A percentile compares a stretch with the other conserved stretches of the same genome.
phyloP scores from a whole-genome alignment of 176 grass and related monocot species.

The Neostapfia colusana region DNA sequence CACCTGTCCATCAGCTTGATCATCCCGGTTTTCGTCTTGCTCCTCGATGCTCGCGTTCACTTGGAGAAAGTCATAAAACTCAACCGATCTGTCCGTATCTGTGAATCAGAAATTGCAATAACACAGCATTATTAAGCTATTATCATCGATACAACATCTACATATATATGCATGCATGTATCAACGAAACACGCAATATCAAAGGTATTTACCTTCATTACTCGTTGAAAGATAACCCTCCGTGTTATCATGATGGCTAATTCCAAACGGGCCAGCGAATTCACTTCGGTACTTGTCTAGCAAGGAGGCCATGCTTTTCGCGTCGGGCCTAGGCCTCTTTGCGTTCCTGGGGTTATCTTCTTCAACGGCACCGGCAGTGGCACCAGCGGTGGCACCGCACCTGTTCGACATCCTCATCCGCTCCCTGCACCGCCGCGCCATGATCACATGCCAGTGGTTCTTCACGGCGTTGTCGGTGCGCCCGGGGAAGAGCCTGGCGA shows the following conservation, averaged over 20 bases:
- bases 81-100: constrained; percentile 56
- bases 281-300: constrained; percentile 58
- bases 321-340: constrained; percentile 4
- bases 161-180: neutral
- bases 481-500: constrained; percentile 69
- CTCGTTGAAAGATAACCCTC: constrained; percentile 41
- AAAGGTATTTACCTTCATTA: constrained; percentile 49
- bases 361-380: neutral
- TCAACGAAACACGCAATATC: neutral
- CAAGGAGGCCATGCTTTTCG: constrained; percentile 45
- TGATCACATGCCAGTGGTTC: constrained; percentile 92
- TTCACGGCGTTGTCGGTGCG: constrained; percentile 92
- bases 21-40: constrained; percentile 58
- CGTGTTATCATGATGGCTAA: constrained; percentile 36
- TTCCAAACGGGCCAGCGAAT: constrained; percentile 37
- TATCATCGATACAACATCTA: neutral
- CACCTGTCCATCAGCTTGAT: constrained; percentile 43
- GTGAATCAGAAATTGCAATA: constrained; percentile 17
- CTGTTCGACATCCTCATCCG: constrained; percentile 34
- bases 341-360: constrained; percentile 24
- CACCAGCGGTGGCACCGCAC: too few relatives aligned
- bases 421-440: constrained; percentile 61
- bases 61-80: constrained; percentile 88
- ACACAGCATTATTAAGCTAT: neutral
- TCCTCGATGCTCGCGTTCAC: constrained; percentile 78